These are phyloP conservation scores for Tricholoma furcatifolium DNA, from an alignment of 768 basidiomycete species.

Conservation along the genomic window DNA sequence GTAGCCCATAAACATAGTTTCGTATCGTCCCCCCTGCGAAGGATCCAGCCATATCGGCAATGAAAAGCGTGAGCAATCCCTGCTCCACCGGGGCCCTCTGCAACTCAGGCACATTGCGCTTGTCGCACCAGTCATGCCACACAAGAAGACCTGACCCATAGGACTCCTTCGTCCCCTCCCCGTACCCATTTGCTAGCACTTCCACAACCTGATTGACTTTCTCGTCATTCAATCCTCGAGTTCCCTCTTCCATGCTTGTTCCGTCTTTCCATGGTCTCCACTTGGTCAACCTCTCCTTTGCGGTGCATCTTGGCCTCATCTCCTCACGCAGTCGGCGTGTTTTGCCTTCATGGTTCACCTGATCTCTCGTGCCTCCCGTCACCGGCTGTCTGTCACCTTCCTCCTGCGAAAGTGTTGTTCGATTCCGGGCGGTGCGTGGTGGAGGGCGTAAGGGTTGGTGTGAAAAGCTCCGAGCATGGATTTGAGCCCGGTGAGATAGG, in stretches of 20 bases:
- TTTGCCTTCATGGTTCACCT: too few relatives aligned
- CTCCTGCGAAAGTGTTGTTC: conserved; percentile 35
- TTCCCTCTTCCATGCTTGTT: conserved; percentile 21
- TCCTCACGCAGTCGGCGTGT: background rate
- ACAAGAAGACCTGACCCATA: conserved; percentile 37
- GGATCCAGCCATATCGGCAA: conserved; percentile 27
- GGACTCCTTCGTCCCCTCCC: conserved; percentile 24
- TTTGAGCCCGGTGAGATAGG: conserved; percentile 25
- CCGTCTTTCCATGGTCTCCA: conserved; percentile 23
- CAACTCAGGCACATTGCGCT: conserved; percentile 25
- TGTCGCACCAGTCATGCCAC: conserved; percentile 41
- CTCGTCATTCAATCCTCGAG: too few relatives aligned
- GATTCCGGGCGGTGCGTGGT: conserved; percentile 9
- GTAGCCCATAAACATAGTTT: conserved; percentile 37
- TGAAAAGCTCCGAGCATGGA: conserved; percentile 27
- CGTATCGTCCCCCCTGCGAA: conserved; percentile 30
- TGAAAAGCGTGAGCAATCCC: conserved; percentile 26
- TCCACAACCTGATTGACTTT: conserved; percentile 19
- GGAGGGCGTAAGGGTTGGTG: conserved; percentile 30
- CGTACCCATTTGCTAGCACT: conserved; percentile 27
- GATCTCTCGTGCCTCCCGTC: too few relatives aligned
- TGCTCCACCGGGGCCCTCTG: conserved; percentile 25
- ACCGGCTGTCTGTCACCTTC: conserved; percentile 18
- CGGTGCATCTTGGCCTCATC: conserved; percentile 25
- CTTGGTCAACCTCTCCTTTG: conserved; percentile 19